phyloP scores from a whole-genome alignment of 768 basidiomycete species.

The Lactarius akahatsu region DNA sequence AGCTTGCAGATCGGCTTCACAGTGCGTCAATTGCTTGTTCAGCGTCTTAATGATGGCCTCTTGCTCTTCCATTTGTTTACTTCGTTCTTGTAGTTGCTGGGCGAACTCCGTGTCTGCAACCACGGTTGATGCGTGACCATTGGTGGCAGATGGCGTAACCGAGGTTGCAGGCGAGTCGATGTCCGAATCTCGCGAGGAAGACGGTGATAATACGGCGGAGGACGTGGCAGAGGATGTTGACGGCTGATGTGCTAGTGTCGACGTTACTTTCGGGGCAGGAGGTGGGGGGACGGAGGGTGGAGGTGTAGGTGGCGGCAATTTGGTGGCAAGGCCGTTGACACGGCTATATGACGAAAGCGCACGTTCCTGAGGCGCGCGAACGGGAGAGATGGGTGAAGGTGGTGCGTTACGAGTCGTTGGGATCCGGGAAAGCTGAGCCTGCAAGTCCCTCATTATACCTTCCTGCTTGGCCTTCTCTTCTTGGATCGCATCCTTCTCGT shows the following conservation, averaged over 20 bases:
- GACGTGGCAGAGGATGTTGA: conserved; percentile 51
- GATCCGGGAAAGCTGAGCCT: conserved; percentile 65
- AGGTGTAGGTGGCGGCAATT: conserved; percentile 84
- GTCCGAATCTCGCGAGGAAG: conserved; percentile 65
- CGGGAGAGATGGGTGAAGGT: conserved; percentile 48
- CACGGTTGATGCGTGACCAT: conserved; percentile 36
- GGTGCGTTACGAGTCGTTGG: conserved; percentile 38
- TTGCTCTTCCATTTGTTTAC: conserved; percentile 77
- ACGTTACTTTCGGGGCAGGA: conserved; percentile 60
- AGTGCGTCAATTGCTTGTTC: conserved; percentile 91
- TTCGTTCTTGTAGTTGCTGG: conserved; percentile 66
- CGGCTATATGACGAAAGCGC: conserved; percentile 50
- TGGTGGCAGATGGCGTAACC: conserved; percentile 36
- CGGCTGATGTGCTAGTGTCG: conserved; percentile 54
- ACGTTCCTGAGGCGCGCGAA: conserved; percentile 50
- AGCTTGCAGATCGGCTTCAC: conserved; percentile 85
- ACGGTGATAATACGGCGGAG: conserved; percentile 52
- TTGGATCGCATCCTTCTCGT: conserved; percentile 77
- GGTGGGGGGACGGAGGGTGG: conserved; percentile 87
- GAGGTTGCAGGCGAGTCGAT: conserved; percentile 63
- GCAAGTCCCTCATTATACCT: conserved; percentile 69
- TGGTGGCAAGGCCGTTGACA: conserved; percentile 61
- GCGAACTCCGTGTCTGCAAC: conserved; percentile 55
- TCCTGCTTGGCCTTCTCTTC: conserved; percentile 72
- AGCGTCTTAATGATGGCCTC: conserved; percentile 91